A percentile compares a stretch with the other conserved stretches of the same genome.
Conservation (phyloP, 495 filamentous ascomycete genomes). For the Penicillium cinerascens region DNA sequence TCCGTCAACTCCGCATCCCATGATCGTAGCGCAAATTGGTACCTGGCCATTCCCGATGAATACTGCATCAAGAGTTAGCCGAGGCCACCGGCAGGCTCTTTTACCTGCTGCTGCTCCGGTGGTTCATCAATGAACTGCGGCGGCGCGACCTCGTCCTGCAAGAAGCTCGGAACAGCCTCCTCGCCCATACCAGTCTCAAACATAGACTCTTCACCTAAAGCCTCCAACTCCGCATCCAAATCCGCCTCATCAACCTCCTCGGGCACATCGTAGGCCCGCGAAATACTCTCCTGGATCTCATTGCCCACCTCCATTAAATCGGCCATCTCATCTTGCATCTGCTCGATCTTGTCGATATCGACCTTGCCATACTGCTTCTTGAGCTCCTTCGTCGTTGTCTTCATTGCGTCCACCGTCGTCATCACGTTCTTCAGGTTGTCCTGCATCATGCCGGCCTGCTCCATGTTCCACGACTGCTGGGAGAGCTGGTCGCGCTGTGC, state of each 20-base stretch:
- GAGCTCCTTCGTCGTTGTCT: conserved; percentile 90
- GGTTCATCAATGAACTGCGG: conserved; percentile 89
- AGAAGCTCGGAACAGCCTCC: conserved; percentile 73
- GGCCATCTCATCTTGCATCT: conserved; percentile 98
- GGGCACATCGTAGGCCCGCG: conserved; percentile 88
- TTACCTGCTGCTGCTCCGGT: conserved; percentile 67
- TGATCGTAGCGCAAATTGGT: not conserved
- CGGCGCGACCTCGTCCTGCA: conserved; percentile 74
- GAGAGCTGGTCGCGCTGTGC: conserved; percentile 90
- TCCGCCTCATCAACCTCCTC: conserved; percentile 98
- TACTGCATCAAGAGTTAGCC: conserved; percentile 18
- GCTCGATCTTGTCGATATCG: conserved; percentile 95
- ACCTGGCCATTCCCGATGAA: not conserved
- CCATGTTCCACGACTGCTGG: conserved; percentile 98
- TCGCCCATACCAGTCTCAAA: conserved; percentile 58
- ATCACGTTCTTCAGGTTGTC: conserved; percentile 98
- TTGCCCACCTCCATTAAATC: conserved; percentile 97
- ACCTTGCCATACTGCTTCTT: conserved; percentile 96
- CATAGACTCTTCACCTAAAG: conserved; percentile 86
- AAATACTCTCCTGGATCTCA: conserved; percentile 96
- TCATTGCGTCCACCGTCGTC: conserved; percentile 97
- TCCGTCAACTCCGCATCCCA: not conserved
- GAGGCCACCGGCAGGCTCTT: conserved; percentile 57
- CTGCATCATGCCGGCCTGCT: conserved; percentile 98
- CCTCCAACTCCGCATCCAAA: conserved; percentile 93